Percentiles rank a stretch among this genome's conserved stretches.
These are phyloP conservation scores for Raphanus raphanistrum DNA, from an alignment of 345 rosid species.

Conservation along the genomic window DNA sequence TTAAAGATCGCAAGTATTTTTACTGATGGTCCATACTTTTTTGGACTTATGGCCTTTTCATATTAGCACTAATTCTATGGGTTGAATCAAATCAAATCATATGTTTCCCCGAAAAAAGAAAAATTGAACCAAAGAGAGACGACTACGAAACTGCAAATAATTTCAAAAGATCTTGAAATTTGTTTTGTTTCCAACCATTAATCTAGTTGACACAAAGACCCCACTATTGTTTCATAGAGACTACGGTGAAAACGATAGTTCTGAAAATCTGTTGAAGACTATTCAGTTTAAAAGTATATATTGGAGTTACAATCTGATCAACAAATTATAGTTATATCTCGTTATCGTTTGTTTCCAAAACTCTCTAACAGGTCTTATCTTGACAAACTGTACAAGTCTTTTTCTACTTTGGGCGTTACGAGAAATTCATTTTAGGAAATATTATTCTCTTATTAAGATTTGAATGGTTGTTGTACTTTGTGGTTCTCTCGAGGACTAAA, in stretches of 20 bases:
- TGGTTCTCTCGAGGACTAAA: not conserved
- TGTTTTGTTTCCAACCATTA: slow-evolving; percentile 14
- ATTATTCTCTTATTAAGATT: not conserved
- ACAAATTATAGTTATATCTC: slow-evolving; percentile 17
- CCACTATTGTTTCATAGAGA: slow-evolving; percentile 19
- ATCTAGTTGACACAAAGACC: slow-evolving; percentile 16
- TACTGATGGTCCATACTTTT: not conserved
- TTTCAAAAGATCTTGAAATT: not conserved
- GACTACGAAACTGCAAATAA: not conserved
- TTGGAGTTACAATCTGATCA: slow-evolving; percentile 1
- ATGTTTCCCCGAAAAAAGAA: not conserved
- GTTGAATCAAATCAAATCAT: not conserved
- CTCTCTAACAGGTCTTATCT: slow-evolving; percentile 16
- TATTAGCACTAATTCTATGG: not conserved
- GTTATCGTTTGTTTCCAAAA: not conserved
- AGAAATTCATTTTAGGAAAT: not conserved
- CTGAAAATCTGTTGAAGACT: slow-evolving; percentile 32
- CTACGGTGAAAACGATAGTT: slow-evolving; percentile 26
- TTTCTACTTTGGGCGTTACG: not conserved
- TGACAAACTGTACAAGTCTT: not conserved
- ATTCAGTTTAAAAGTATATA: slow-evolving; percentile 9
- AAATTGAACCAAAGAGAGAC: not conserved
- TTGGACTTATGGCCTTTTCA: not conserved
- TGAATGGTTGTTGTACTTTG: not conserved
- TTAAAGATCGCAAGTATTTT: no score